phyloP scores from a whole-genome alignment of 306 rosid genomes.

The Quercus berberidifolia region DNA sequence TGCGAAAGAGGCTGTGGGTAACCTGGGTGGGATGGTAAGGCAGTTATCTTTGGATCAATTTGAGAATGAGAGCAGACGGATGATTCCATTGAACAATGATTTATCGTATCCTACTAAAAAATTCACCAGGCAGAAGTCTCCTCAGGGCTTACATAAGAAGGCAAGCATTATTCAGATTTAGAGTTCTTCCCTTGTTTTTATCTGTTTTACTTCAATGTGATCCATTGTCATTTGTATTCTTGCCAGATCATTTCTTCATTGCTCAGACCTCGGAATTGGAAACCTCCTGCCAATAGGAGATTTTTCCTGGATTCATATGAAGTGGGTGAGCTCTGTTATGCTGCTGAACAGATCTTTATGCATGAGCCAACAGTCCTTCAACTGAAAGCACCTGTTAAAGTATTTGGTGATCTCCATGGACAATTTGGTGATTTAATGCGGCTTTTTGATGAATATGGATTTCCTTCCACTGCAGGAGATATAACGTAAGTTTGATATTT shows the following conservation, averaged over 20 bases:
- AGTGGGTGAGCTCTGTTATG: slow-evolving; percentile 99
- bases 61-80: slow-evolving; percentile 99
- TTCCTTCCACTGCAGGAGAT: slow-evolving; percentile 99
- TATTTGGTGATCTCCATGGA: slow-evolving; percentile 99
- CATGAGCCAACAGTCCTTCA: slow-evolving; percentile 96
- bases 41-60: slow-evolving; percentile 97
- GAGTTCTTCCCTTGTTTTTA: slow-evolving; percentile 1
- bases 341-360: slow-evolving; percentile 98
- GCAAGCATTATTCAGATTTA: slow-evolving; percentile 38
- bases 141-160: slow-evolving; percentile 97
- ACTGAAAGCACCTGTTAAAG: slow-evolving; percentile 95
- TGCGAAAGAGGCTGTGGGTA: slow-evolving; percentile 96
- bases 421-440: slow-evolving; percentile 99
- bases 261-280: slow-evolving; percentile 97
- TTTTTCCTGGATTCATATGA: slow-evolving; percentile 98
- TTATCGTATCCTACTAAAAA: slow-evolving; percentile 66
- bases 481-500: slow-evolving; percentile 69
- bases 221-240: slow-evolving; percentile 14
- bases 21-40: slow-evolving; percentile 97
- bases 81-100: slow-evolving; percentile 86
- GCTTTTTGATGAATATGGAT: slow-evolving; percentile 98
- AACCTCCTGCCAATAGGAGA: slow-evolving; percentile 83
- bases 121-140: slow-evolving; percentile 92
- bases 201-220: slow-evolving; percentile 14
- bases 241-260: slow-evolving; percentile 79